Evolutionary conservation across 257 asterid genomes (phyloP), one percentile per base, ranked within the genome.

Genomic region (Coffea canephora): DNA sequence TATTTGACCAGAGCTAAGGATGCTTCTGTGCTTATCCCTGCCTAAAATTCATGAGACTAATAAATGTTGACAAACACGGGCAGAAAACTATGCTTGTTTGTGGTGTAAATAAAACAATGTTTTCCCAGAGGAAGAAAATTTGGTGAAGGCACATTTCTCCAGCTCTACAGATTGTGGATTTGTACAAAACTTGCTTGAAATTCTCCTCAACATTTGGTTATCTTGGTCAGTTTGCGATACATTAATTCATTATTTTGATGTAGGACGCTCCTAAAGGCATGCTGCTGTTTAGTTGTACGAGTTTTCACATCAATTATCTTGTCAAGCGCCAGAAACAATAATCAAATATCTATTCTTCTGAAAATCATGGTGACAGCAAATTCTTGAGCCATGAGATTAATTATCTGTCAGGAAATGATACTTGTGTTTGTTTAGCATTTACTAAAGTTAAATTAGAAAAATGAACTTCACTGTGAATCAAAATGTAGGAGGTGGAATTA

Each of bases 401-500:
- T 27, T 46, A 1, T 45, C 14, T 18, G 14, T 19, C 4, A 25
- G 11, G 8, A 27, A 27, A 25, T 49, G 21, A 11, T 45, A 36
- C 55, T 43, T 43, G 36, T 71, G 8, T 46, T 46, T 11, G 12
- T 6, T n/a, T 71, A 23, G 5, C 54, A n/a, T 0, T 46, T n/a
- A 25, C 3, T 3, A 25, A 27, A 59, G 3, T 36, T 10, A 3
- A 21, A 21, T 11, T 25, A 41, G 57, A 43, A 62, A 45, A 3
- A 0, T 61, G 16, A 64, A 64, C 46, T 71, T 71, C 23, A 21
- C 39, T 71, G 64, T 43, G 11, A 69, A 69, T 61, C 21, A 31
- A 71, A 71, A 74, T 74, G 62, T 10, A 79, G 71, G 36, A 21
- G 73, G 81, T n/a, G 43, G 43, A 39, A 39, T 39, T 39, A 39